Percentiles rank a stretch among this genome's conserved stretches.
phyloP scores from a whole-genome alignment of 352 stramenopile genomes.

The Lagenidium sp. region DNA sequence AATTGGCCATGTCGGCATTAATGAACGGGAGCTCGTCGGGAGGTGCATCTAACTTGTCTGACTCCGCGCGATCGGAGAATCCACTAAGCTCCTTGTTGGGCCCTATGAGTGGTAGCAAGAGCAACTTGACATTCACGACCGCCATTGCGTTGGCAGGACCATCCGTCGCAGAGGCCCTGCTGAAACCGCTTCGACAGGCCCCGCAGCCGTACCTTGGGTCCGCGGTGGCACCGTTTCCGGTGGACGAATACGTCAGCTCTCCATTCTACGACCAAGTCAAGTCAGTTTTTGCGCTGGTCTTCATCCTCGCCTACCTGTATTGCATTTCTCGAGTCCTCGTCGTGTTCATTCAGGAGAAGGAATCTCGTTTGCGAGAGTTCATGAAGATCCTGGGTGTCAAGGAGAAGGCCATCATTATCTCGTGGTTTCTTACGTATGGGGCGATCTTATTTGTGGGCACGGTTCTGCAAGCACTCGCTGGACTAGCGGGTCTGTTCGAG shows the following conservation, averaged over 20 bases:
- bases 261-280: constrained; percentile 67
- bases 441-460: constrained; percentile 64
- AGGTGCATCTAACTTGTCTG: constrained; percentile 5
- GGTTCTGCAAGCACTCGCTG: constrained; percentile 50
- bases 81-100: not conserved
- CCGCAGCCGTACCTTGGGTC: constrained; percentile 45
- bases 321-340: constrained; percentile 80
- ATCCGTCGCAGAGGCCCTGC: constrained; percentile 17
- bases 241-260: constrained; percentile 40
- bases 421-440: constrained; percentile 81
- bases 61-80: not conserved
- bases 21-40: constrained; percentile 7
- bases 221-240: constrained; percentile 41
- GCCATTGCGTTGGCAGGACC: not conserved
- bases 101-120: not conserved
- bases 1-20: constrained; percentile 14
- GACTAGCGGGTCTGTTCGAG: constrained; percentile 33
- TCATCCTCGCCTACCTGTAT: constrained; percentile 90
- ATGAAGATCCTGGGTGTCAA: constrained; percentile 93
- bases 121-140: not conserved
- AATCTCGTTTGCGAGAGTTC: constrained; percentile 84
- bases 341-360: constrained; percentile 90
- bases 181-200: constrained; percentile 40
- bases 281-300: constrained; percentile 81
- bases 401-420: constrained; percentile 48